Evolutionary conservation across 169 alveolate species (phyloP), one percentile per base, ranked within the genome.

Genomic region (Babesia bovis): DNA sequence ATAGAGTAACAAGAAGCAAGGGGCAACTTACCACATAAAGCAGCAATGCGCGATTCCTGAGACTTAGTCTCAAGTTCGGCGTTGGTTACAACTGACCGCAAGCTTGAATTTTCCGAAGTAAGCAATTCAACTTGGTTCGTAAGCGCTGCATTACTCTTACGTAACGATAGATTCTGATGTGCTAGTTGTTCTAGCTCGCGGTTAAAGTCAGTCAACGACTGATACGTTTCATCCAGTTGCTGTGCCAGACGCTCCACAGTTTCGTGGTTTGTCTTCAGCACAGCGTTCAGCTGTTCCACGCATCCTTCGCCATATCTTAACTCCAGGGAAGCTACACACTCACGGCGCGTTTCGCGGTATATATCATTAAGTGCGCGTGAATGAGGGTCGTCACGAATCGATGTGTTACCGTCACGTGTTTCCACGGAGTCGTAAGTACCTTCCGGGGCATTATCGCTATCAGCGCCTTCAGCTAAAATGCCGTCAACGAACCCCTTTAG

Each of bases 401-500:
- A 13, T 30, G 4, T 6, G n/a, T 19, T 60, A 15, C 7, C 26
- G 47, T 63, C 73, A 25, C 25, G 38, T 17, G 42, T 60, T 38
- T 47, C 21, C 4, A n/a, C 51, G 42, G 47, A 15, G 6, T 28
- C 73, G 45, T 63, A 49, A 52, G 17, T 10, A 33, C 17, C 58
- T 12, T 23, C 9, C 10, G 21, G 60, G 5, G 17, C 45, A 30
- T 7, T 36, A n/a, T 36, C 73, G n/a, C 13, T 33, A 4, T 69
- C 82, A 3, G 25, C 53, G 47, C 70, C 88, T n/a, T 70, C 82
- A n/a, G 88, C 76, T 42, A 81, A 61, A 3, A 81, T 81, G 32
- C 83, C 88, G 49, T 81, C 88, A 25, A 81, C 88, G 50, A 81
- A 25, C 25, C 84, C 88, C 84, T 81, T 81, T 4, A 81, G 47